A percentile compares a stretch with the other conserved stretches of the same genome.
These are phyloP conservation scores for Tylopilus subfusipes DNA, from an alignment of 768 basidiomycete genomes.

Conservation along the genomic window DNA sequence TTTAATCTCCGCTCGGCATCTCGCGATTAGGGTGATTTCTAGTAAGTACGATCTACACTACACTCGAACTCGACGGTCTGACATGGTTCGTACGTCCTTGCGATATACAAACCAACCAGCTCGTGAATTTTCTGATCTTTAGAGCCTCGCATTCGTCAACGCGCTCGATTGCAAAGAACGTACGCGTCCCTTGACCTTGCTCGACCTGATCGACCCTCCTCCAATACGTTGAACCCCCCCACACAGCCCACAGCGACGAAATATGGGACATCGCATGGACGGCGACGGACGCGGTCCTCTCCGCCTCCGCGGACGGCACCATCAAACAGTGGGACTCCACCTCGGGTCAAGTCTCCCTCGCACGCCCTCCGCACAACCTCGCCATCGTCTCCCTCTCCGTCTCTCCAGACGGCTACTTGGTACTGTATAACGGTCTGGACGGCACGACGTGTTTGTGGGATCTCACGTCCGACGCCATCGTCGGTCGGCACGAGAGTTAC, in stretches of 20 bases:
- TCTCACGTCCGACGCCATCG: slow-evolving; percentile 53
- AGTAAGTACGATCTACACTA: neutral
- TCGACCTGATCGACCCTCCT: slow-evolving; percentile 4
- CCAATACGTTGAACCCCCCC: slow-evolving; percentile 1
- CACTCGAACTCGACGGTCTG: neutral
- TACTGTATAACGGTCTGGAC: slow-evolving; percentile 79
- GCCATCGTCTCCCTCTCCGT: slow-evolving; percentile 81
- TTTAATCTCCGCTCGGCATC: slow-evolving; percentile 56
- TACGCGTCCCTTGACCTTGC: slow-evolving; percentile 33
- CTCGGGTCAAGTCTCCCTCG: slow-evolving; percentile 57
- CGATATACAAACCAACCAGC: neutral
- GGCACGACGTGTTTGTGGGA: slow-evolving; percentile 79
- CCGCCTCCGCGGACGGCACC: slow-evolving; percentile 74
- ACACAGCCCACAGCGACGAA: slow-evolving; percentile 70
- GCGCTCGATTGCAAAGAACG: slow-evolving; percentile 76
- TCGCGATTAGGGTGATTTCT: slow-evolving; percentile 31
- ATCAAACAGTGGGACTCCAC: slow-evolving; percentile 70
- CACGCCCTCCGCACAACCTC: slow-evolving; percentile 74
- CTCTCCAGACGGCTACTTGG: slow-evolving; percentile 58
- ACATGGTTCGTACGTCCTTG: slow-evolving; percentile 29
- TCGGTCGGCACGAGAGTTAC: slow-evolving; percentile 73
- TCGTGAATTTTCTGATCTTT: slow-evolving; percentile 20
- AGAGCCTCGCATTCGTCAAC: slow-evolving; percentile 74
- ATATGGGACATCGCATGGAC: slow-evolving; percentile 81
- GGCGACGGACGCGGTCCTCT: slow-evolving; percentile 56